Evolutionary conservation across 75 land plant species (phyloP).

Genomic region (Sequoiadendron giganteum): DNA sequence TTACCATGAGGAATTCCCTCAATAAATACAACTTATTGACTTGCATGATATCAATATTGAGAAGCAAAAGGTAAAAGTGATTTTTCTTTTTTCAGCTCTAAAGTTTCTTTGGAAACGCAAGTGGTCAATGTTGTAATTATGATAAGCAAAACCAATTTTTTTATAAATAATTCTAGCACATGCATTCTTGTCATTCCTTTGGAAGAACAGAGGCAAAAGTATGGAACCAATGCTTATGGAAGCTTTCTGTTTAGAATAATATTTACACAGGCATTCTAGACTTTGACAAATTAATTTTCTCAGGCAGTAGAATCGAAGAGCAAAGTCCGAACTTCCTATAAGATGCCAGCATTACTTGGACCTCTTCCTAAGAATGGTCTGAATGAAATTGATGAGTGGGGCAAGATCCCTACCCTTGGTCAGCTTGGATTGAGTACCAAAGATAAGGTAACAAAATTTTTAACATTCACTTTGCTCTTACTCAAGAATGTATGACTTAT

Average conservation of each 20-base stretch:
- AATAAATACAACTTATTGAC: neutral
- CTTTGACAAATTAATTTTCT: neutral
- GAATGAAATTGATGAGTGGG: conserved; percentile 61
- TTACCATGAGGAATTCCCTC: neutral
- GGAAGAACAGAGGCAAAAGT: neutral
- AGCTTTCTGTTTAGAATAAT: neutral
- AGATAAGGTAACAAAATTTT: conserved; percentile 50
- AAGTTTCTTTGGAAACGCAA: neutral
- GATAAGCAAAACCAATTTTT: neutral
- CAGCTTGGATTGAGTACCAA: conserved; percentile 53
- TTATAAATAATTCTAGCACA: neutral
- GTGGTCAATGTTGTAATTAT: neutral
- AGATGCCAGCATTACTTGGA: conserved; percentile 63
- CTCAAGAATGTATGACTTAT: neutral
- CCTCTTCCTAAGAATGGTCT: conserved; percentile 48
- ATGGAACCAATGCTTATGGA: neutral
- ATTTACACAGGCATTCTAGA: neutral
- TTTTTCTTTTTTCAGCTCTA: neutral
- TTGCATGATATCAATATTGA: neutral
- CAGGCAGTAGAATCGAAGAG: conserved; percentile 87
- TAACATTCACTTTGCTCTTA: neutral
- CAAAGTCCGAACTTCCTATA: conserved; percentile 51
- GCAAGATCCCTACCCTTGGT: conserved; percentile 62
- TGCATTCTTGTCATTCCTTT: neutral
- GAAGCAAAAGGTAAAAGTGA: neutral